Conservation (phyloP, 352 stramenopile genomes). For the Pythium chondricola region DNA sequence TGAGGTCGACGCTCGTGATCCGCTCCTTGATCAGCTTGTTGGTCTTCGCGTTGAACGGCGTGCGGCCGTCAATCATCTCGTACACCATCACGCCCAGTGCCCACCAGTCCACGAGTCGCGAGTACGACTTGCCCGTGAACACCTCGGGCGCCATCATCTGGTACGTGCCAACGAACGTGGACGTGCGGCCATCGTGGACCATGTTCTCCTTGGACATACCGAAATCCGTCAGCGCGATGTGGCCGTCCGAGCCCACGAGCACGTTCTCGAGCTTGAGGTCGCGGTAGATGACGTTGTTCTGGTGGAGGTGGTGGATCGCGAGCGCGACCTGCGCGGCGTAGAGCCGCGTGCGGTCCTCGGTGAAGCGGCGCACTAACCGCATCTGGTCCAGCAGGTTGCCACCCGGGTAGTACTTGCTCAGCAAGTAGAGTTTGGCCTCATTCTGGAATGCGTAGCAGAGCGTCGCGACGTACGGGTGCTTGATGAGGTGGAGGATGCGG, state of each 20-base stretch:
- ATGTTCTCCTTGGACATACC: constrained; percentile 99
- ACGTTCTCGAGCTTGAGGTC: constrained; percentile 99
- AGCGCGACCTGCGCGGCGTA: constrained; percentile 96
- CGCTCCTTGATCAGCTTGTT: constrained; percentile 83
- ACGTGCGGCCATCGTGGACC: constrained; percentile 62
- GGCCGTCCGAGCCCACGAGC: constrained; percentile 92
- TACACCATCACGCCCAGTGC: constrained; percentile 84
- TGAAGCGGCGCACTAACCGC: constrained; percentile 86
- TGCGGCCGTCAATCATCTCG: constrained; percentile 84
- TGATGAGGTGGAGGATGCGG: constrained; percentile 87
- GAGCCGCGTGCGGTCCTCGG: constrained; percentile 89
- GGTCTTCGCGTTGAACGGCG: constrained; percentile 85
- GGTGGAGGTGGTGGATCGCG: constrained; percentile 92
- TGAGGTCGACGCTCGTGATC: constrained; percentile 78
- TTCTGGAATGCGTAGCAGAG: constrained; percentile 90
- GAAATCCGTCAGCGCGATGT: constrained; percentile 98
- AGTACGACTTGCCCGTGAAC: constrained; percentile 84
- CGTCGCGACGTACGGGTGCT: constrained; percentile 96
- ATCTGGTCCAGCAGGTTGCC: constrained; percentile 94
- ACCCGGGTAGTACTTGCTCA: constrained; percentile 95
- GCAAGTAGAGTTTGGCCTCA: constrained; percentile 85
- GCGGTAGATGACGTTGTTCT: constrained; percentile 95
- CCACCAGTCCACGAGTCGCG: constrained; percentile 87
- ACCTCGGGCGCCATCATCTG: constrained; percentile 92
- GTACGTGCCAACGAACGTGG: constrained; percentile 90